Base-by-base conservation (phyloP, 768 basidiomycete genomes). In the Chiua virens region DNA sequence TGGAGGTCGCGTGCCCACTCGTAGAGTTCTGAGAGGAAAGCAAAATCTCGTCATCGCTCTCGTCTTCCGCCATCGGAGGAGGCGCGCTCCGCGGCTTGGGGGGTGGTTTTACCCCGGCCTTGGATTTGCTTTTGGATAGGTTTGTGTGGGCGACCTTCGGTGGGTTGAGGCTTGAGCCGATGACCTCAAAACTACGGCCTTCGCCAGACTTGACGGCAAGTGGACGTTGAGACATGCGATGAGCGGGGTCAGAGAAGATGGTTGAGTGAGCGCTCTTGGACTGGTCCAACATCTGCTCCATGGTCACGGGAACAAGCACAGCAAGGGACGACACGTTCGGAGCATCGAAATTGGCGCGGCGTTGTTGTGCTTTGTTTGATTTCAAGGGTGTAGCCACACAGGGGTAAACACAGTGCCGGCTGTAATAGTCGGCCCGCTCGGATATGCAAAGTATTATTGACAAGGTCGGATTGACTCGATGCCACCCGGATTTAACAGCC, bases 341-440 rank as follows among this genome's bases (percentile, higher is more conserved):
- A 47, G 43, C 44, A 45, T 41, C 45, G n/a, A 46, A 35, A 49
- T 58, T 49, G 6, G 35, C 54, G 55, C 42, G 56, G 58, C 58
- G 65, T 69, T 67, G 57, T 67, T 67, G 64, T 63, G 37, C 30
- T 52, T 15, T 68, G 54, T 67, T 69, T 43, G 21, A 57, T 65
- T 61, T 25, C 14, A 48, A 67, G 35, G 68, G 34, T 38, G 28
- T 54, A 62, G 57, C 53, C 53, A 60, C 38, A 65, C 52, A 55
- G 28, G 10, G 14, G 13, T 55, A 65, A 61, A 65, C 14, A 51
- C 25, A 37, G 3, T 4, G 5, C 13, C 32, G 47, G 30, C 35
- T n/a, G 22, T 22, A 9, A 36, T n/a, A n/a, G n/a, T 25, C 44
- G 35, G 45, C 35, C 23, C 23, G 34, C 34, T 34, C 32, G 14